These are phyloP conservation scores for Chytriomyces confervae DNA, from an alignment of 192 early-diverging fungal species.

Conservation along the genomic window DNA sequence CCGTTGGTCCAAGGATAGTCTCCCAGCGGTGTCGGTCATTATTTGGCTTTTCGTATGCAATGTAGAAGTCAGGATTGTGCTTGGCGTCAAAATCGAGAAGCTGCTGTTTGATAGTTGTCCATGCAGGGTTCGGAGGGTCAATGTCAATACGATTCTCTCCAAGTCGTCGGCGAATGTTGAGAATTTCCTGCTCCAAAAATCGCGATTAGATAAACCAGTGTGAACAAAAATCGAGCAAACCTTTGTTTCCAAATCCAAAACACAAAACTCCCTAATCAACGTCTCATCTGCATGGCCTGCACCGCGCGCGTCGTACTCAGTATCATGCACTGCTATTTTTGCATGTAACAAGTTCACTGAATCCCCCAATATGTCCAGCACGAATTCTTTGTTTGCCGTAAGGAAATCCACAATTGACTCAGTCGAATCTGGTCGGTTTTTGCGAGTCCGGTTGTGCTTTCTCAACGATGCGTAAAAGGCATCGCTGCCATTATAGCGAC, in stretches of 20 bases:
- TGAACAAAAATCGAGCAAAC: conserved; percentile 2
- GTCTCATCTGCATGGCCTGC: background rate
- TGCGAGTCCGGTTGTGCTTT: conserved; percentile 7
- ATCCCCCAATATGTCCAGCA: background rate
- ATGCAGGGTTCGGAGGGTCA: conserved; percentile 11
- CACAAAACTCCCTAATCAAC: conserved; percentile 5
- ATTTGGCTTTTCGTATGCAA: conserved; percentile 8
- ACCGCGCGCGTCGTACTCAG: background rate
- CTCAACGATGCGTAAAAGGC: conserved; percentile 7
- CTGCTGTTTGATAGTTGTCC: conserved; percentile 3
- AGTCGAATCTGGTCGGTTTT: conserved; percentile 2
- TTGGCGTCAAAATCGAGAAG: conserved; percentile 11
- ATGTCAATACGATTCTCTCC: conserved; percentile 11
- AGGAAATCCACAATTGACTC: conserved; percentile 2
- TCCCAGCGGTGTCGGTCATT: background rate
- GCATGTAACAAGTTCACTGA: conserved; percentile 3
- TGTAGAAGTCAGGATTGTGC: conserved; percentile 5
- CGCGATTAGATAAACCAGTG: conserved; percentile 9
- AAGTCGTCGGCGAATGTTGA: conserved; percentile 7
- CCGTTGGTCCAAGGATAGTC: conserved; percentile 11
- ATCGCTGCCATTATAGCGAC: background rate
- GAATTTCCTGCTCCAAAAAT: conserved; percentile 5
- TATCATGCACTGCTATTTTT: conserved; percentile 1
- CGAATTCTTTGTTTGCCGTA: background rate
- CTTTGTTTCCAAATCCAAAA: conserved; percentile 7